These are phyloP conservation scores for Kwoniella sp. DNA, from an alignment of 768 basidiomycete genomes.

Conservation along the genomic window DNA sequence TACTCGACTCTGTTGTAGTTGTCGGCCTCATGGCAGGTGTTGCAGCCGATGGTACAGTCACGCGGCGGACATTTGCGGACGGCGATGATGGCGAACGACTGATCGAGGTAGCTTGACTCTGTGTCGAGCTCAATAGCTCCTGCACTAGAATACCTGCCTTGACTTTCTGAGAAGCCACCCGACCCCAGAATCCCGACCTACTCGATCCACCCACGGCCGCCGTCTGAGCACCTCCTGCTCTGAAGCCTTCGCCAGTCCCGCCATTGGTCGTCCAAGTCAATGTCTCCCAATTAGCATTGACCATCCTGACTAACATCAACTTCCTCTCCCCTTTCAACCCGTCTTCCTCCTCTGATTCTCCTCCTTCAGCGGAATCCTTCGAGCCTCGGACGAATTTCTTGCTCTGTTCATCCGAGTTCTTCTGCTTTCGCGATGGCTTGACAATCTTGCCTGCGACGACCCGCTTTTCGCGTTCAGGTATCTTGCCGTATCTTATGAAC, in stretches of 20 bases:
- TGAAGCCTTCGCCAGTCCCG: background rate
- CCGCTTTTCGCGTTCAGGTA: background rate
- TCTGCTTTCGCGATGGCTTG: conserved; percentile 10
- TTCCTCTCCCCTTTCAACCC: conserved; percentile 21
- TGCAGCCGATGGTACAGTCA: conserved; percentile 1
- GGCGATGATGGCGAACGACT: background rate
- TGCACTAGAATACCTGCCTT: conserved; percentile 13
- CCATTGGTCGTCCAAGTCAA: conserved; percentile 24
- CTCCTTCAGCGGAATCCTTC: background rate
- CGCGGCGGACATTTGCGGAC: too few relatives aligned
- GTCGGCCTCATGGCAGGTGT: background rate
- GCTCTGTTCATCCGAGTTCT: conserved; percentile 21
- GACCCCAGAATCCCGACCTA: background rate
- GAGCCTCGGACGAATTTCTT: conserved; percentile 22
- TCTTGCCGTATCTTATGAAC: background rate
- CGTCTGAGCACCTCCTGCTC: background rate
- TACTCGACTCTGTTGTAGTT: conserved; percentile 1
- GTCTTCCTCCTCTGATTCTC: conserved; percentile 1
- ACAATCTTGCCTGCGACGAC: conserved; percentile 6
- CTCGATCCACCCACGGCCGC: background rate
- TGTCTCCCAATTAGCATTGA: conserved; percentile 37
- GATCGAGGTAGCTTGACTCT: background rate
- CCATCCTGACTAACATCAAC: conserved; percentile 46
- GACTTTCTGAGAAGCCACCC: background rate
- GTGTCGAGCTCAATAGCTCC: conserved; percentile 13